These are phyloP conservation scores for Hymenoscyphus occultus DNA, from an alignment of 2,329 filamentous ascomycete species.

Conservation along the genomic window DNA sequence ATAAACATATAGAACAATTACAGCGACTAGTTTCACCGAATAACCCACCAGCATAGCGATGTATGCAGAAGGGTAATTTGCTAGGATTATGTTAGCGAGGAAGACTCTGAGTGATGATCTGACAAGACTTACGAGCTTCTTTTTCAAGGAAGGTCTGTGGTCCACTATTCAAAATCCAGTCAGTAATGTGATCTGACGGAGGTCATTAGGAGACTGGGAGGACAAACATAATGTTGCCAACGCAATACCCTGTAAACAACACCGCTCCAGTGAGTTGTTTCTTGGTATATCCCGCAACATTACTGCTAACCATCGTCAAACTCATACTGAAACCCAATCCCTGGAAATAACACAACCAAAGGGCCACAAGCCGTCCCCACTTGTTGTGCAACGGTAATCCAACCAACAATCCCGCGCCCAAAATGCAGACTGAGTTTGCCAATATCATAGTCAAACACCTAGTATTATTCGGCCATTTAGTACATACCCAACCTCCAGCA, in stretches of 20 bases:
- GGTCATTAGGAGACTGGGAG: no score
- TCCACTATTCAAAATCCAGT: constrained; percentile 31
- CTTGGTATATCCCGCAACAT: constrained; percentile 54
- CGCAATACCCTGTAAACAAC: constrained; percentile 52
- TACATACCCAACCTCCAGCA: constrained; percentile 49
- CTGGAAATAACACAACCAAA: constrained; percentile 57
- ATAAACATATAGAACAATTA: constrained; percentile 51
- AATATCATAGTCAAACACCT: constrained; percentile 54
- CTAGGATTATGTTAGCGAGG: constrained; percentile 30
- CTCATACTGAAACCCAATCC: constrained; percentile 52
- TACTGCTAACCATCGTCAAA: constrained; percentile 51
- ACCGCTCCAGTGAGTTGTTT: constrained; percentile 51
- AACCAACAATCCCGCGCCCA: constrained; percentile 51
- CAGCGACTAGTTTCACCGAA: constrained; percentile 48
- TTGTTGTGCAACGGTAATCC: constrained; percentile 49
- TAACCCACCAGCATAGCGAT: constrained; percentile 53
- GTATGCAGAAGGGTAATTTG: constrained; percentile 33
- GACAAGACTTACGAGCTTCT: constrained; percentile 29
- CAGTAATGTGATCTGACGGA: no score
- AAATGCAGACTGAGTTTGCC: constrained; percentile 54
- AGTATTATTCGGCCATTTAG: constrained; percentile 47
- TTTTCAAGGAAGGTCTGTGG: constrained; percentile 33
- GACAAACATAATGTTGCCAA: constrained; percentile 48
- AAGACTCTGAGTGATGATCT: neutral
- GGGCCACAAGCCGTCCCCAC: constrained; percentile 55